Evolutionary conservation across 768 basidiomycete genomes (phyloP).

Genomic region (Boletus pseudo-olivaceus): DNA sequence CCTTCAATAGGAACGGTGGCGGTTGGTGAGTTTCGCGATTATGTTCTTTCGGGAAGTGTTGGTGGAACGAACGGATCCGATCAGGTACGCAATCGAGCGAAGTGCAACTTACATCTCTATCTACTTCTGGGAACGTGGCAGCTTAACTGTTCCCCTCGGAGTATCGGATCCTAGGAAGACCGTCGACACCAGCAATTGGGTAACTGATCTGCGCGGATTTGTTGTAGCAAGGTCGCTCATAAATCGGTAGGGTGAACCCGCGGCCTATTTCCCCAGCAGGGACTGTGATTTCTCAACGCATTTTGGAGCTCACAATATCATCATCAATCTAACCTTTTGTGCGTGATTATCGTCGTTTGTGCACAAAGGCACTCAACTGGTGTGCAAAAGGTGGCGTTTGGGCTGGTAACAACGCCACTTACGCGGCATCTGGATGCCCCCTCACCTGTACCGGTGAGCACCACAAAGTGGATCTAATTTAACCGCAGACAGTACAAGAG

Average conservation of each 20-base stretch:
- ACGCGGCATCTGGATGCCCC: conserved; percentile 21
- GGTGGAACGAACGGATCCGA: not conserved
- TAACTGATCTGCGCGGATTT: not conserved
- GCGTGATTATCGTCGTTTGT: not conserved
- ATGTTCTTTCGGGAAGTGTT: not conserved
- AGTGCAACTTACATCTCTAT: conserved; percentile 31
- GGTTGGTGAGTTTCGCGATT: conserved; percentile 23
- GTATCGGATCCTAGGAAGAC: conserved; percentile 21
- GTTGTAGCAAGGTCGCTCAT: not conserved
- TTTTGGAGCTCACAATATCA: conserved; percentile 55
- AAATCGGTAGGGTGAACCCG: conserved; percentile 47
- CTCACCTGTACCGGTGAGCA: conserved; percentile 22
- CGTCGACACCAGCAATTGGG: conserved; percentile 20
- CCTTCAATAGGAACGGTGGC: conserved; percentile 33
- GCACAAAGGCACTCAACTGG: conserved; percentile 5
- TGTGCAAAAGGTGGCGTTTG: conserved; percentile 19
- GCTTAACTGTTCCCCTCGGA: conserved; percentile 29
- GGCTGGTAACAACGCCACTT: conserved; percentile 19
- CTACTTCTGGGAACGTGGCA: conserved; percentile 37
- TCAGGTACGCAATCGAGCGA: conserved; percentile 35
- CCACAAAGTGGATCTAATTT: not conserved
- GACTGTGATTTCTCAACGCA: conserved; percentile 53
- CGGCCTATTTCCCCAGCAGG: conserved; percentile 58
- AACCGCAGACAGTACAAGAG: not conserved
- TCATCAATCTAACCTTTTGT: conserved; percentile 14